Evolutionary conservation across 352 stramenopile genomes (phyloP).

Genomic region (Hyaloperonospora brassicae): DNA sequence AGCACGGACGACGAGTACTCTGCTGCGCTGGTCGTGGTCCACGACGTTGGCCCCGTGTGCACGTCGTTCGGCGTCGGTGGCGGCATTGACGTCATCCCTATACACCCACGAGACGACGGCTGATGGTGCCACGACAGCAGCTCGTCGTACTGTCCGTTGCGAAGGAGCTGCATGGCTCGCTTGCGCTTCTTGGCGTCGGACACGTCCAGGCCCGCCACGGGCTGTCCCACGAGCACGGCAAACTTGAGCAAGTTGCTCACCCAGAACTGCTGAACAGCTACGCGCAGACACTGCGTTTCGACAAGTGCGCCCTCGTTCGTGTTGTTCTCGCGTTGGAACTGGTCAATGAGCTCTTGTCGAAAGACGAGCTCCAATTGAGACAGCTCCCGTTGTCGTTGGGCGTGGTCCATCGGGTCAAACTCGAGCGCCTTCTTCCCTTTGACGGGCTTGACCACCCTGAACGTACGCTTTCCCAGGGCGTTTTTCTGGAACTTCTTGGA

Average conservation of each 20-base stretch:
- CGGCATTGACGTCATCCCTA: constrained; percentile 35
- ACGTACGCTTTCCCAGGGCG: constrained; percentile 78
- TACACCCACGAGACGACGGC: constrained; percentile 25
- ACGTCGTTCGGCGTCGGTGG: constrained; percentile 11
- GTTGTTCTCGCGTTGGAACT: constrained; percentile 80
- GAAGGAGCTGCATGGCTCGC: constrained; percentile 63
- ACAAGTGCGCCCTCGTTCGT: constrained; percentile 63
- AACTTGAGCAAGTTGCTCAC: constrained; percentile 81
- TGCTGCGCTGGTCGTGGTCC: constrained; percentile 11
- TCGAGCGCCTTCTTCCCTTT: constrained; percentile 60
- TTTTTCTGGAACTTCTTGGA: constrained; percentile 89
- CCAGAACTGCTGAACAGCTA: constrained; percentile 82
- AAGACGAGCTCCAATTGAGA: constrained; percentile 67
- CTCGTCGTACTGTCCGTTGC: constrained; percentile 69
- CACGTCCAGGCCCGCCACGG: constrained; percentile 62
- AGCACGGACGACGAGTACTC: constrained; percentile 23
- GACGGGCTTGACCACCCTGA: constrained; percentile 57
- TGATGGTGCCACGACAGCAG: constrained; percentile 55
- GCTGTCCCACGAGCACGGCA: constrained; percentile 62
- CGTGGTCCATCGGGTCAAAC: constrained; percentile 63
- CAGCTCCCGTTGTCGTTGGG: constrained; percentile 59
- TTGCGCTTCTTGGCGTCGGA: constrained; percentile 82
- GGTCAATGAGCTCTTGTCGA: constrained; percentile 71
- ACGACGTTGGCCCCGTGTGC: constrained; percentile 11
- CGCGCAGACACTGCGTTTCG: constrained; percentile 61